A percentile compares a stretch with the other conserved stretches of the same genome.
Conservation (phyloP, 176 grass and related monocot species). For the Raddia guianensis region DNA sequence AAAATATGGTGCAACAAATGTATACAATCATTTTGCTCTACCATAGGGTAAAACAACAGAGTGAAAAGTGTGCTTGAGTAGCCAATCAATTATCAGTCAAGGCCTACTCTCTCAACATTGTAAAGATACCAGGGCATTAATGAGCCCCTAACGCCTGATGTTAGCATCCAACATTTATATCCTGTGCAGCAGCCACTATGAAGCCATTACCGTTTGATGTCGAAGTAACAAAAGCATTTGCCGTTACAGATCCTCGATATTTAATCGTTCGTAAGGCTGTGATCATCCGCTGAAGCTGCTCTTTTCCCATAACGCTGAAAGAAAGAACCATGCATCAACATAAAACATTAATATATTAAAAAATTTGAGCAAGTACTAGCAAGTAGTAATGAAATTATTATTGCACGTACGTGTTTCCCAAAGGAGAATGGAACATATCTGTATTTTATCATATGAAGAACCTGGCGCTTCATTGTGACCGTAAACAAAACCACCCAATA, state of each 20-base stretch:
- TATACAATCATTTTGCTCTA: slow-evolving; percentile 33
- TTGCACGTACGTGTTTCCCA: slow-evolving; percentile 68
- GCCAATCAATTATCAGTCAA: neutral
- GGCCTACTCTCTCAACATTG: slow-evolving; percentile 25
- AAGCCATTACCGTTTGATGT: slow-evolving; percentile 20
- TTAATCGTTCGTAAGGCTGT: slow-evolving; percentile 45
- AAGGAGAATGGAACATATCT: slow-evolving; percentile 85
- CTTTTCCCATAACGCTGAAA: slow-evolving; percentile 61
- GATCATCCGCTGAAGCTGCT: slow-evolving; percentile 44
- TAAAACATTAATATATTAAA: slow-evolving; percentile 4
- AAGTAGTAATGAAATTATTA: neutral
- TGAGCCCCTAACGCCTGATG: slow-evolving; percentile 23
- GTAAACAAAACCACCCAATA: slow-evolving; percentile 70
- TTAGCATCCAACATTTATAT: slow-evolving; percentile 22
- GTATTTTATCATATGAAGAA: slow-evolving; percentile 85
- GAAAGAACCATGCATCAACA: slow-evolving; percentile 35
- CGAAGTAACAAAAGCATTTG: slow-evolving; percentile 30
- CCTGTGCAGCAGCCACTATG: slow-evolving; percentile 22
- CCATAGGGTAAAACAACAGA: neutral
- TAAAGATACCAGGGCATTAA: neutral
- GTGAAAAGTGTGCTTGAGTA: neutral
- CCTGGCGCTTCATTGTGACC: slow-evolving; percentile 78
- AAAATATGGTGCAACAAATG: slow-evolving; percentile 22
- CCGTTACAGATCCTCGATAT: neutral
- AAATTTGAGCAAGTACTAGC: neutral